These are phyloP conservation scores for Amphibolis antarctica DNA, from an alignment of 106 monocot species.

Conservation along the genomic window DNA sequence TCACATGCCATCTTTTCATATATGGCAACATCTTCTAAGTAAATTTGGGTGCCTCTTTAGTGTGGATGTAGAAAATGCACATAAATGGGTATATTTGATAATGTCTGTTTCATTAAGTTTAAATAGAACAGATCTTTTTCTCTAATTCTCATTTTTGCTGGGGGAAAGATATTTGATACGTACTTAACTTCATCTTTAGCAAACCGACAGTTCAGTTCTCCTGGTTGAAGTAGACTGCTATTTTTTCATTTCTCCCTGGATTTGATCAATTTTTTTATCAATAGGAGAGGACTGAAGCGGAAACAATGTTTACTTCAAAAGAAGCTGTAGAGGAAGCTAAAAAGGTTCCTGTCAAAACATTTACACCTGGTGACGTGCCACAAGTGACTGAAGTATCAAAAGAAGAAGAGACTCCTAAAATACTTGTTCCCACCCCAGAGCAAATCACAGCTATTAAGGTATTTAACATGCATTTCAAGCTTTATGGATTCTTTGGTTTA, in stretches of 20 bases:
- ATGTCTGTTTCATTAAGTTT: no score
- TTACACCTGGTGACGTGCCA: conserved; percentile 52
- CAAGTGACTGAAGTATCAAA: conserved; percentile 29
- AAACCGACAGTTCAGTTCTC: background rate
- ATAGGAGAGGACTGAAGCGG: conserved; percentile 83
- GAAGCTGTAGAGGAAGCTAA: conserved; percentile 85
- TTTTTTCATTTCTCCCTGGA: background rate
- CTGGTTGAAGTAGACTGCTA: background rate
- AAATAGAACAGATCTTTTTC: no score
- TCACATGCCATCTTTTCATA: no score
- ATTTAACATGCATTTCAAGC: background rate
- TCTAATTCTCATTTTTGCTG: no score
- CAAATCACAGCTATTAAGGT: conserved; percentile 99
- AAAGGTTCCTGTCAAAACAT: conserved; percentile 64
- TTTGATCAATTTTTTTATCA: conserved; percentile 1
- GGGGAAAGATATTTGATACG: no score
- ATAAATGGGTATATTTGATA: no score
- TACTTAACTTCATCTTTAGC: background rate
- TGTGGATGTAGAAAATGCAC: no score
- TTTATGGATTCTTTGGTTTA: no score
- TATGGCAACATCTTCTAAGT: no score
- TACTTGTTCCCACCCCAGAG: conserved; percentile 77
- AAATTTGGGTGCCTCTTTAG: no score
- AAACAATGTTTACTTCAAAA: conserved; percentile 61
- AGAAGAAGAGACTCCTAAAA: conserved; percentile 49